phyloP scores from a whole-genome alignment of 164 flowering plant genomes.

The Magnolia changhungtana region DNA sequence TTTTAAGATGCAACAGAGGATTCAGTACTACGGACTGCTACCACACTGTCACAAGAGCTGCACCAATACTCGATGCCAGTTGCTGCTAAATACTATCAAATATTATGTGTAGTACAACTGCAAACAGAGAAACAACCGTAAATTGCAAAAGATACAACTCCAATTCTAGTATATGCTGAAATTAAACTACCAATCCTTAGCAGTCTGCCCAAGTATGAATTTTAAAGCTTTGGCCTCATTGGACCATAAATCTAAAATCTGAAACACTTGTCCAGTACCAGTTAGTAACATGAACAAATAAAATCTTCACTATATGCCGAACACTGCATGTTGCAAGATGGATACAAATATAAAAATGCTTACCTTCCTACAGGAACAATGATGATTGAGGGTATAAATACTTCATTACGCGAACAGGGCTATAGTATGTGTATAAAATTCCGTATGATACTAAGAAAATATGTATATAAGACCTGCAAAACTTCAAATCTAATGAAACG shows the following conservation, averaged over 20 bases:
- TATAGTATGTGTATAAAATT: conserved; percentile 17
- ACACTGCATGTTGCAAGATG: neutral
- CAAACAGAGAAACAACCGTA: neutral
- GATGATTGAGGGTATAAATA: conserved; percentile 8
- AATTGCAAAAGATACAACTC: neutral
- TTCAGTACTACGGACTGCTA: neutral
- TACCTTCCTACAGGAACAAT: conserved; percentile 32
- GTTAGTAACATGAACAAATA: neutral
- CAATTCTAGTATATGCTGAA: neutral
- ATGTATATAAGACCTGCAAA: conserved; percentile 37
- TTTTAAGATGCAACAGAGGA: neutral
- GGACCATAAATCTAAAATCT: conserved; percentile 7
- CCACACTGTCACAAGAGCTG: neutral
- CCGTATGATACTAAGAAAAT: conserved; percentile 21
- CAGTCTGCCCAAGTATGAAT: neutral
- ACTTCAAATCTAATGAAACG: conserved; percentile 26
- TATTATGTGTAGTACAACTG: neutral
- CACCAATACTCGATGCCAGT: neutral
- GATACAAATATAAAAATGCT: conserved; percentile 16
- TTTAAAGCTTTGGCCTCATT: conserved; percentile 10
- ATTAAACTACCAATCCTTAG: neutral
- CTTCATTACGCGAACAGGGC: conserved; percentile 23
- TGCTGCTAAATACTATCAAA: neutral
- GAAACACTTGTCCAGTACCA: conserved; percentile 8
- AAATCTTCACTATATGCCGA: neutral